Evolutionary conservation across 768 basidiomycete species (phyloP), one percentile per base, ranked within the genome.

Genomic region (Candolleomyces eurysporus): DNA sequence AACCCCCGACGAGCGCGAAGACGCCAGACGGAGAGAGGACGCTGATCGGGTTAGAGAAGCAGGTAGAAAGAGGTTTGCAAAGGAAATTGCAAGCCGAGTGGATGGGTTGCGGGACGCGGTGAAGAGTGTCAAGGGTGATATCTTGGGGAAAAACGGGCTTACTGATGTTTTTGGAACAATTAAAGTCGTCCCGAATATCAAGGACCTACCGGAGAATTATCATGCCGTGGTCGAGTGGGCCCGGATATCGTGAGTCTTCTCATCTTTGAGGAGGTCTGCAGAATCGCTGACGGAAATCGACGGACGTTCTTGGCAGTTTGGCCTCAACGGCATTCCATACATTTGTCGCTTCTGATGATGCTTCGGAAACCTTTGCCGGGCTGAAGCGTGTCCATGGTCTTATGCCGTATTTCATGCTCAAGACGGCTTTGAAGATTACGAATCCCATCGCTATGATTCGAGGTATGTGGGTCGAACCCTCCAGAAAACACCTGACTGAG

Each of bases 391-490:
- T 97, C 48, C 97, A 99, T 70, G 94, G 95, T 1, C 76, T 96
- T 56, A 97, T 98, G 93, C 97, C 97, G 5, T 99, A 99, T 72
- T 93, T 98, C 68, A 87, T 98, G 79, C 85, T 99, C 64, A 98
- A 94, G 72, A 84, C 93, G 8, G 90, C 94, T 13, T 76, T 99
- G 62, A 90, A 85, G 71, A 92, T 99, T 65, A 95, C 92, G 60
- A 99, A 98, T 74, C 97, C 97, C 2, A 89, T 99, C 62, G 84
- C 85, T 31, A 98, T 98, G 97, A 95, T 98, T 68, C 85, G 97
- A 72, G 88, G 91, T 88, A 61, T 17, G 81, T 63, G 7, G 16
- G 40, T 16, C 45, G 63, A 32, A 51, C 48, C 43, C 14, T 60
- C 26, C 61, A 45, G 57, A 14, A 63, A 19, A n/a, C 21, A 39